These are phyloP conservation scores for Trichoderma cornu-damae DNA, from an alignment of 2,329 filamentous ascomycete genomes.

Conservation along the genomic window DNA sequence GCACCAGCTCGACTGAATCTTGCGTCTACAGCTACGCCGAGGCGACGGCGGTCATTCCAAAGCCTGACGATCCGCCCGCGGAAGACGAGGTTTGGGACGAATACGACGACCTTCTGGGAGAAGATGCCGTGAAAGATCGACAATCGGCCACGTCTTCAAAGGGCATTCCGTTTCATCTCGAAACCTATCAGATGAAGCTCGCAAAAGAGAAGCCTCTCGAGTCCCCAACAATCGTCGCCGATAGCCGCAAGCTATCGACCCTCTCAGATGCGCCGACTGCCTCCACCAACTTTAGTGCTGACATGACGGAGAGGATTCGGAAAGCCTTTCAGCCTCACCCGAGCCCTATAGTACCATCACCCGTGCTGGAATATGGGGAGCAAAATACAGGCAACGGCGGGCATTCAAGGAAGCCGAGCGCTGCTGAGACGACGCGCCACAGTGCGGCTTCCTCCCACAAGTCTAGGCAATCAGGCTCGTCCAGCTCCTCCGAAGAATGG, in stretches of 20 bases:
- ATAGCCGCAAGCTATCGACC: slow-evolving; percentile 31
- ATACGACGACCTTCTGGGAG: slow-evolving; percentile 82
- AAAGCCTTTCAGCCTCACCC: slow-evolving; percentile 42
- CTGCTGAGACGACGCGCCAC: slow-evolving; percentile 25
- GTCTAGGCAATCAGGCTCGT: slow-evolving; percentile 42
- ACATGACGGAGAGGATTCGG: slow-evolving; percentile 50
- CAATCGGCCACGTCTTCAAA: slow-evolving; percentile 53
- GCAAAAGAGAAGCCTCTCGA: slow-evolving; percentile 38
- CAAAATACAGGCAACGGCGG: neutral
- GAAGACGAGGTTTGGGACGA: slow-evolving; percentile 94
- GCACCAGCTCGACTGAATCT: slow-evolving; percentile 59
- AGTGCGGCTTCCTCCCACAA: slow-evolving; percentile 31
- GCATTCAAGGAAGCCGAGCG: slow-evolving; percentile 29
- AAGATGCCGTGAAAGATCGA: slow-evolving; percentile 44
- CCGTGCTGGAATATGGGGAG: slow-evolving; percentile 38
- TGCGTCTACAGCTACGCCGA: slow-evolving; percentile 54
- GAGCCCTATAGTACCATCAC: slow-evolving; percentile 41
- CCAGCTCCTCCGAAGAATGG: slow-evolving; percentile 49
- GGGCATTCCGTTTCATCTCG: slow-evolving; percentile 52
- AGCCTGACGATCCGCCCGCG: slow-evolving; percentile 54
- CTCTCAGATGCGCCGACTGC: slow-evolving; percentile 35
- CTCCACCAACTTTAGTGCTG: slow-evolving; percentile 51
- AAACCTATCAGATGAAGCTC: slow-evolving; percentile 41
- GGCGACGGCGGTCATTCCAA: slow-evolving; percentile 62
- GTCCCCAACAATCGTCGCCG: slow-evolving; percentile 43